Percentiles rank a stretch among this genome's conserved stretches.
phyloP scores from a whole-genome alignment of 2,329 filamentous ascomycete species.

The Zopfia rhizophila region DNA sequence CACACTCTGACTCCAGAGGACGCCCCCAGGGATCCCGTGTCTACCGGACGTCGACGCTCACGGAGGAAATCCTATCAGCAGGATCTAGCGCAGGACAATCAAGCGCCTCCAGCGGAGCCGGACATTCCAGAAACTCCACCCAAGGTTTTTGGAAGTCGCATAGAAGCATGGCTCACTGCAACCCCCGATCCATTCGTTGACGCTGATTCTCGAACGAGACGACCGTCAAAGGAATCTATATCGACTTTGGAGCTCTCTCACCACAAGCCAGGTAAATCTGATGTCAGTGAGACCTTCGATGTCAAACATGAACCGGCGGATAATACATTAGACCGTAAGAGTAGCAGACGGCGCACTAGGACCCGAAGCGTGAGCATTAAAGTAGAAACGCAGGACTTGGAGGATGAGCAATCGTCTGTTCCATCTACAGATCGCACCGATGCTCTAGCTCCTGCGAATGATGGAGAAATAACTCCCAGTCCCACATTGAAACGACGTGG shows the following conservation, averaged over 20 bases:
- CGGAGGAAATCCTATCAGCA: conserved; percentile 39
- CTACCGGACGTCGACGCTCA: conserved; percentile 29
- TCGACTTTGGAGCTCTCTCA: conserved; percentile 38
- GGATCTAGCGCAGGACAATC: conserved; percentile 29
- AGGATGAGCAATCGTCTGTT: conserved; percentile 34
- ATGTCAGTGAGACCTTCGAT: conserved; percentile 35
- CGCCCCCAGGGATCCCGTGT: conserved; percentile 28
- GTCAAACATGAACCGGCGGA: conserved; percentile 31
- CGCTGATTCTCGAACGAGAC: conserved; percentile 50
- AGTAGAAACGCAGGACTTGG: conserved; percentile 33
- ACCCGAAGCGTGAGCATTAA: conserved; percentile 40
- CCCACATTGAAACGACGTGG: conserved; percentile 51
- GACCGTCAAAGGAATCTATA: conserved; percentile 41
- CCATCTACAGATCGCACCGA: conserved; percentile 33
- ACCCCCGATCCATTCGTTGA: conserved; percentile 67
- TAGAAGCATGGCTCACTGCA: conserved; percentile 70
- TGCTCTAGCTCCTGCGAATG: conserved; percentile 5
- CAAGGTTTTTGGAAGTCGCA: conserved; percentile 61
- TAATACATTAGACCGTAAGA: conserved; percentile 33
- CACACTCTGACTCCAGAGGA: conserved; percentile 38
- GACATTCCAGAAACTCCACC: conserved; percentile 48
- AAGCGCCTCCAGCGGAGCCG: conserved; percentile 26
- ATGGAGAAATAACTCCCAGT: conserved; percentile 28
- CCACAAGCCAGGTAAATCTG: conserved; percentile 36
- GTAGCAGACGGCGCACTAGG: conserved; percentile 36